A percentile compares a stretch with the other conserved stretches of the same genome.
Conservation (phyloP, 345 rosid species). For the Populus alba region DNA sequence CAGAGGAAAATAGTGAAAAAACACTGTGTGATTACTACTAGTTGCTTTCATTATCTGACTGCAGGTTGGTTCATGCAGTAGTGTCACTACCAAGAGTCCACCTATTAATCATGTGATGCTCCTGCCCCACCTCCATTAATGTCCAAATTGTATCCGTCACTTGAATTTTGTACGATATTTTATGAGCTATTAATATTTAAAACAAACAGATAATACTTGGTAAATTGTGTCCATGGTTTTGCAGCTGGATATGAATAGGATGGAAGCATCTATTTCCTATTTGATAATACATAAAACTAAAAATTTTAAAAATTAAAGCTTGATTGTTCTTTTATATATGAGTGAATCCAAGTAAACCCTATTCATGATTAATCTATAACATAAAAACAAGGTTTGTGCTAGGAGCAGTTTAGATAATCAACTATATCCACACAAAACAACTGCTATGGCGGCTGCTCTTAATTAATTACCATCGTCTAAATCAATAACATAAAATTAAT, state of each 20-base stretch:
- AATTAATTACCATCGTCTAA: too few relatives aligned
- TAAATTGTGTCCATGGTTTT: neutral
- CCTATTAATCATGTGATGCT: constrained; percentile 2
- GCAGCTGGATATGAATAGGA: neutral
- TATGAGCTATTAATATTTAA: neutral
- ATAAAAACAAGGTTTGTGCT: too few relatives aligned
- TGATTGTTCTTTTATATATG: too few relatives aligned
- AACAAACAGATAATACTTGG: neutral
- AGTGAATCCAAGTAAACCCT: too few relatives aligned
- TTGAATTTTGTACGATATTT: neutral
- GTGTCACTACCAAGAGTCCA: neutral
- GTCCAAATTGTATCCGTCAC: neutral
- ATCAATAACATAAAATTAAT: too few relatives aligned
- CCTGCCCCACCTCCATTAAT: constrained; percentile 22
- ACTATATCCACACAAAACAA: too few relatives aligned
- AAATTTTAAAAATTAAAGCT: too few relatives aligned
- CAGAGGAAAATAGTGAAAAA: neutral
- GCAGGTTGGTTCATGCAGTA: neutral
- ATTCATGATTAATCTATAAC: too few relatives aligned
- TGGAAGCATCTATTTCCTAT: too few relatives aligned
- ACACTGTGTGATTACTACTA: neutral
- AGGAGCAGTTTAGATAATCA: too few relatives aligned
- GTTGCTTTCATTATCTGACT: neutral
- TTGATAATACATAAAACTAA: too few relatives aligned
- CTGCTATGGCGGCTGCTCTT: too few relatives aligned